Conservation (phyloP, 2,329 filamentous ascomycete species). For the Penicillium sp. region DNA sequence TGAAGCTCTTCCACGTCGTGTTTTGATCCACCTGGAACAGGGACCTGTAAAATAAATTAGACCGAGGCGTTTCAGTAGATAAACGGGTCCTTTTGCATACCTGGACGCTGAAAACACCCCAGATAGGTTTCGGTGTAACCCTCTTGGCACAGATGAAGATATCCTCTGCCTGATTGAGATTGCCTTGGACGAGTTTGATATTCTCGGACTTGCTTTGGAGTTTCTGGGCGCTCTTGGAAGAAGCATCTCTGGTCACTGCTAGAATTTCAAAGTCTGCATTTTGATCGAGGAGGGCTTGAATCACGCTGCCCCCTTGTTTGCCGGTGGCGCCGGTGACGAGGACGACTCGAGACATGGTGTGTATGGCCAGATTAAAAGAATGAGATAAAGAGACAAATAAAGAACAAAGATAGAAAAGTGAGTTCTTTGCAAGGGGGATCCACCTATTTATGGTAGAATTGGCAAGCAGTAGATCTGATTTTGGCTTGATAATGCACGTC, state of each 20-base stretch:
- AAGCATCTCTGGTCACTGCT: slow-evolving; percentile 62
- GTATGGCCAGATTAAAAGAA: background rate
- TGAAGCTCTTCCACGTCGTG: slow-evolving; percentile 52
- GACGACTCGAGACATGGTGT: background rate
- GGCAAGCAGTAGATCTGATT: background rate
- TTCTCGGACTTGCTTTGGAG: slow-evolving; percentile 51
- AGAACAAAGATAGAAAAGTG: too few relatives aligned
- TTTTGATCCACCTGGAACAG: background rate
- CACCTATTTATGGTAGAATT: background rate
- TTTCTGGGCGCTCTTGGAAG: slow-evolving; percentile 55
- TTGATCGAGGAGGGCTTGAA: slow-evolving; percentile 36
- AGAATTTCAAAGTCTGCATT: slow-evolving; percentile 54
- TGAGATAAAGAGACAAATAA: background rate
- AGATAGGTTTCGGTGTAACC: slow-evolving; percentile 47
- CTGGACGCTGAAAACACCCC: slow-evolving; percentile 67
- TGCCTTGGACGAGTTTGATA: slow-evolving; percentile 62
- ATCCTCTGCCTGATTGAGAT: slow-evolving; percentile 56
- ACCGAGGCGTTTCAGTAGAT: background rate
- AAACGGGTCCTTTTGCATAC: slow-evolving; percentile 28
- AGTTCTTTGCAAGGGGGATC: too few relatives aligned
- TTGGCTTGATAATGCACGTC: slow-evolving; percentile 1
- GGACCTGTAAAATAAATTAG: background rate
- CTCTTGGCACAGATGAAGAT: slow-evolving; percentile 55
- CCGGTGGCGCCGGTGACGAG: slow-evolving; percentile 21
- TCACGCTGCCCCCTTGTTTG: slow-evolving; percentile 43